phyloP scores from a whole-genome alignment of 495 filamentous ascomycete species.

The Neurospora pannonica region DNA sequence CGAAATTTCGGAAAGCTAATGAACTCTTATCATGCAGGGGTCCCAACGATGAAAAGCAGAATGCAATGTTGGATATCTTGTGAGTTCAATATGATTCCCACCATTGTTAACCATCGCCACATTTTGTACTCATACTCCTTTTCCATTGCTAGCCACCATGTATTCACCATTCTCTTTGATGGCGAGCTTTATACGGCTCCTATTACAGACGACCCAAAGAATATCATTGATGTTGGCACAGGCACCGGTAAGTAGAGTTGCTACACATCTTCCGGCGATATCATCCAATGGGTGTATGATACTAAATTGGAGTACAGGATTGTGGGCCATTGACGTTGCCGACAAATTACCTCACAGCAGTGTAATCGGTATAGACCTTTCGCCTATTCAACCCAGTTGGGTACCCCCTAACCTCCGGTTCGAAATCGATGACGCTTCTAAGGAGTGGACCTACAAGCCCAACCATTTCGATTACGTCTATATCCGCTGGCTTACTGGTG shows the following conservation, averaged over 20 bases:
- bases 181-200: slow-evolving; percentile 48
- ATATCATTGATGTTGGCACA: not conserved
- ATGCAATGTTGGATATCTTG: slow-evolving; percentile 27
- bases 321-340: slow-evolving; percentile 10
- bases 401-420: slow-evolving; percentile 38
- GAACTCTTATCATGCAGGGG: slow-evolving; percentile 12
- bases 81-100: slow-evolving; percentile 4
- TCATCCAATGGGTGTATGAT: not conserved
- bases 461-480: slow-evolving; percentile 47
- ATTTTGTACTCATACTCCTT: slow-evolving; percentile 15
- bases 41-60: slow-evolving; percentile 28
- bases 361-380: slow-evolving; percentile 53
- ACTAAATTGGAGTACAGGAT: slow-evolving; percentile 9
- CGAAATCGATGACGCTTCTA: slow-evolving; percentile 41
- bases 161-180: slow-evolving; percentile 30
- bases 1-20: not conserved
- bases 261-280: not conserved
- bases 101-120: slow-evolving; percentile 18
- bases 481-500: slow-evolving; percentile 42
- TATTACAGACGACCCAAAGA: slow-evolving; percentile 21
- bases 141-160: slow-evolving; percentile 14
- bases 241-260: not conserved
- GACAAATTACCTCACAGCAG: slow-evolving; percentile 41
- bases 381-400: slow-evolving; percentile 41
- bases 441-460: slow-evolving; percentile 35